Conservation (phyloP, 2,329 filamentous ascomycete genomes). For the Tolypocladium tundrense region DNA sequence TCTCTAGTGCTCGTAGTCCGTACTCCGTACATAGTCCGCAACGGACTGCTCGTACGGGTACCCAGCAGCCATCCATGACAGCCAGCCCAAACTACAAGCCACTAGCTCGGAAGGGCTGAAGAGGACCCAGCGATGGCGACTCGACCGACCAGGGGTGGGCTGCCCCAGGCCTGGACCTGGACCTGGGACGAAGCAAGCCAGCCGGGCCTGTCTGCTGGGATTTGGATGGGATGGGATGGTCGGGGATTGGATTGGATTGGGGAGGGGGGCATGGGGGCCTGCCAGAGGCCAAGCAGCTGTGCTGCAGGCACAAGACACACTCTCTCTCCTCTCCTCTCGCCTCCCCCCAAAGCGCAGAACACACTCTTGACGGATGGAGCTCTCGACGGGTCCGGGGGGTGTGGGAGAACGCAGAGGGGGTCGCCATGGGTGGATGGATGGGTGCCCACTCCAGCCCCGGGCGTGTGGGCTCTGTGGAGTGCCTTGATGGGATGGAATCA, state of each 20-base stretch:
- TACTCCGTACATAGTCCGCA: too few relatives aligned
- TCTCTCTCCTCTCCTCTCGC: neutral
- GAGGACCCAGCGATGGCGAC: conserved; percentile 12
- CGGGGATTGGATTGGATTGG: neutral
- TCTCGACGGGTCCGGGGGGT: neutral
- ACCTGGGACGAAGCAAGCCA: neutral
- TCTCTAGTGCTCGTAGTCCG: neutral
- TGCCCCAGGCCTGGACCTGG: conserved; percentile 1
- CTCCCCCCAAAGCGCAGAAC: neutral
- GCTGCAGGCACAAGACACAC: neutral
- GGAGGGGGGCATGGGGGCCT: neutral
- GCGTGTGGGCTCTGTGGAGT: neutral
- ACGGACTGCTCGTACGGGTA: neutral
- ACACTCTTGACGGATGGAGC: neutral
- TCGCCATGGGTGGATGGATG: neutral
- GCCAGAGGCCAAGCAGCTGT: neutral
- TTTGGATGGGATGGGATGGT: conserved; percentile 1
- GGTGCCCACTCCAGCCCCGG: neutral
- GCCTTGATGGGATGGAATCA: neutral
- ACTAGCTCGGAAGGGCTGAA: conserved; percentile 29
- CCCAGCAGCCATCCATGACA: neutral
- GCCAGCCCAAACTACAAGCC: conserved; percentile 4
- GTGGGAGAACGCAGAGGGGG: neutral
- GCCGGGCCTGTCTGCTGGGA: neutral
- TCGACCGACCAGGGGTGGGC: conserved; percentile 1